Evolutionary conservation across 306 rosid genomes (phyloP).

Genomic region (Prunus fruticosa): DNA sequence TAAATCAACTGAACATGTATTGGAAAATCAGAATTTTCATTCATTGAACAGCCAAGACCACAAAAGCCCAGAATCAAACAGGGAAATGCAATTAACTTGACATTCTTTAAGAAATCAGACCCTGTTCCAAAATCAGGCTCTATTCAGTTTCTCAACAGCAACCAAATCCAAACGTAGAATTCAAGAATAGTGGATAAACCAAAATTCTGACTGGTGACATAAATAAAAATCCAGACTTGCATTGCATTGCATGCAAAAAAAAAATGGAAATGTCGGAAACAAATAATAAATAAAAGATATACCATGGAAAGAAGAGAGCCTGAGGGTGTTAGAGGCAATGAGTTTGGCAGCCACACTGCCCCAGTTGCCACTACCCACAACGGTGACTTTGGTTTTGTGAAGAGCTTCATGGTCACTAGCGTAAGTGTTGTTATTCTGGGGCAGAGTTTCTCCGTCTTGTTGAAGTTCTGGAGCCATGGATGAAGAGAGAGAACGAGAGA

Average conservation of each 20-base stretch:
- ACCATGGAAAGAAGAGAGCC: constrained; percentile 68
- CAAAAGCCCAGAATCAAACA: background rate
- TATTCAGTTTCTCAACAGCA: background rate
- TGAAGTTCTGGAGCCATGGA: constrained; percentile 54
- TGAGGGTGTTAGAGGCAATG: constrained; percentile 76
- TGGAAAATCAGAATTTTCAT: background rate
- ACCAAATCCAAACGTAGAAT: background rate
- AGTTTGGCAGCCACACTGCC: constrained; percentile 93
- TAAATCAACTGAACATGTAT: background rate
- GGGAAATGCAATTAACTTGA: background rate
- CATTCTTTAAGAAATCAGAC: background rate
- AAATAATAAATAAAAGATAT: background rate
- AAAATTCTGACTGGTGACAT: background rate
- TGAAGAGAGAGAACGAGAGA: background rate
- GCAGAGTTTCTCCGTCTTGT: constrained; percentile 10
- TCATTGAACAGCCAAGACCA: background rate
- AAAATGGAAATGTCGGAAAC: background rate
- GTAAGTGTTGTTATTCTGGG: background rate
- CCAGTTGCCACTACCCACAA: constrained; percentile 94
- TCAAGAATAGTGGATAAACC: background rate
- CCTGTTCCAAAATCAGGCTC: background rate
- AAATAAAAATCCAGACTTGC: background rate
- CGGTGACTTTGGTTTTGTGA: constrained; percentile 62
- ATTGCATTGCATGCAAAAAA: constrained; percentile 8
- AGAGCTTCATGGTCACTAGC: constrained; percentile 18